Evolutionary conservation across 371 early-diverging fungal species (phyloP), one percentile per base, ranked within the genome.

Genomic region (Mucor sp.): DNA sequence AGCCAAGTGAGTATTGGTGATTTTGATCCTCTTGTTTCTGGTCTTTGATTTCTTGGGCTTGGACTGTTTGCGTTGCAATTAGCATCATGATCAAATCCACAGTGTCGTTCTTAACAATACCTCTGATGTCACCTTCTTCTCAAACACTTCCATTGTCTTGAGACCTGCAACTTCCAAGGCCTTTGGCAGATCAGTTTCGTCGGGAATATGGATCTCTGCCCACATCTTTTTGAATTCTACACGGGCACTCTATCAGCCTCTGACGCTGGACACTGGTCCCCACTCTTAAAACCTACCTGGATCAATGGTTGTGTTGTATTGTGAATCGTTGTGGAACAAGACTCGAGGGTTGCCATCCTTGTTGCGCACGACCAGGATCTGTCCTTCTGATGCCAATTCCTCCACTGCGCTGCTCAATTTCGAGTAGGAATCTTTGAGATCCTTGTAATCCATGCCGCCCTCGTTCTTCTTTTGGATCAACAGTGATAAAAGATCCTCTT

Each of bases 1-100:
- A 35, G 89, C 85, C 82, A 95, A 85, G 74, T 95, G 95, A 39
- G 93, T 93, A 68, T 95, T 95, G 12, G 93, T 93, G 65, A 94
- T 91, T 75, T 93, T 92, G 68, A 91, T 87, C 75, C 89, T 90
- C 60, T 94, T 78, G 77, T 89, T 89, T 56, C 90, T 74, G 44
- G 90, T 85, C 71, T 89, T 89, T 25, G 86, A 83, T 70, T 86
- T 82, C 73, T 88, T 85, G 14, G 84, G 79, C 37, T 88, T 90
- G 5, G 82, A 77, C 78, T 83, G 63, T 50, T 23, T 19, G 35
- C 9, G 60, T 56, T 14, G 44, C 32, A 8, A 8, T 44, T 6
- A 21, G 11, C 35, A 39, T 39, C 27, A 57, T 25, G 14, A 37
- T 37, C 11, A 14, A 12, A 8, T 37, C 12, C 37, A 37, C 11